Evolutionary conservation across 1,139 yeast species (phyloP), one percentile per base, ranked within the genome.

Genomic region (Hansenula sp.): DNA sequence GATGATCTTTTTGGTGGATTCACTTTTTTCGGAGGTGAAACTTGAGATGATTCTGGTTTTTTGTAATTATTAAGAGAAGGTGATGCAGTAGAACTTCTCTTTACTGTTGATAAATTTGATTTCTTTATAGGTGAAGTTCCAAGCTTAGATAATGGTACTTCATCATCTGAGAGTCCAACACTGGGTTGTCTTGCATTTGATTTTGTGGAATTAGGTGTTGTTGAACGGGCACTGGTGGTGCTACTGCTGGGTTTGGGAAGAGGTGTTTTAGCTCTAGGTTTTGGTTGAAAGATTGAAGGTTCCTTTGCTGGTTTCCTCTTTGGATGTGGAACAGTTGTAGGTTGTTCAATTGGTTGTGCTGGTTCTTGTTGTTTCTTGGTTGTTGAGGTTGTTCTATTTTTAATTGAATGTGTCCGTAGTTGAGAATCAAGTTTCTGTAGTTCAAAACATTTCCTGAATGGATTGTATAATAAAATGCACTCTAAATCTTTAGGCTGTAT

Each of bases 221-320:
- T 43, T 31, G 24, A 21, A 7, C 9, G 6, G 9, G 9, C 24
- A 21, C 24, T 21, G 24, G n/a, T n/a, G n/a, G n/a, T n/a, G n/a
- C n/a, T n/a, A 21, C 24, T 2, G 37, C 24, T 4, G 42, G 29
- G 14, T 39, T 20, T 13, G 37, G 35, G 30, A 45, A 24, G n/a
- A 6, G 57, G 56, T 1, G 50, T 44, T 32, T 48, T 46, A 2
- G 53, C 33, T 9, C 53, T 40, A 6, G 41, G 33, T 30, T 49
- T 51, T 11, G 56, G 54, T 17, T 51, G 54, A 35, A 53, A 53
- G 13, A 53, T 43, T 8, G 56, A 49, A 0, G 55, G 46, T n/a
- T 52, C 56, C 18, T 34, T 44, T 34, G 28, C 42, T 31, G 32
- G 32, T 29, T 44, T 39, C 31, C 45, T 29, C 16, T 22, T 21